These are phyloP conservation scores for Wickerhamiella infanticola DNA, from an alignment of 1,139 yeast genomes.

Conservation along the genomic window DNA sequence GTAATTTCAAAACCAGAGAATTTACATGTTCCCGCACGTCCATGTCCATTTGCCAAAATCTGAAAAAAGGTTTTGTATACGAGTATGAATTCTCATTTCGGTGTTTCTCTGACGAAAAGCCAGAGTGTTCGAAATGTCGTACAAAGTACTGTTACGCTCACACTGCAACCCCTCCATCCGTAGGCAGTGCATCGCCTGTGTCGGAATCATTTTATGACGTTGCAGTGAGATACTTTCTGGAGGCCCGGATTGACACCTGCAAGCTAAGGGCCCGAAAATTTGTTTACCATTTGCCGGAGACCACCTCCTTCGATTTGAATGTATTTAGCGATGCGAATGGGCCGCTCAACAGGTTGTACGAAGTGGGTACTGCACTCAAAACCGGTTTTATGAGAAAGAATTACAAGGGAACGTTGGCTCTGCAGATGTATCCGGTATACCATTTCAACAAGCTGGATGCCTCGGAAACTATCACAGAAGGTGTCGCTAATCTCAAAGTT, in stretches of 20 bases:
- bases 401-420: not conserved
- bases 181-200: not conserved
- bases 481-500: not conserved
- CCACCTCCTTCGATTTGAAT: not conserved
- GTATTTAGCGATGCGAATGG: not conserved
- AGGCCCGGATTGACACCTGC: not conserved
- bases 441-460: not conserved
- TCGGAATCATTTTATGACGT: not conserved
- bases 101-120: too few species aligned
- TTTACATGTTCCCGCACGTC: too few species aligned
- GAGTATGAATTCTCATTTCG: not conserved
- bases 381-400: not conserved
- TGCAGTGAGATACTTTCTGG: not conserved
- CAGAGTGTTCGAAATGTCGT: too few species aligned
- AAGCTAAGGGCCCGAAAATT: not conserved
- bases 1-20: too few species aligned
- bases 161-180: not conserved
- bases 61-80: not conserved
- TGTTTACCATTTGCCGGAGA: not conserved
- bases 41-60: not conserved
- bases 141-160: too few species aligned
- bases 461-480: not conserved
- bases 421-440: not conserved
- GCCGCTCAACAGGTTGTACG: not conserved
- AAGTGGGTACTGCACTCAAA: not conserved